phyloP scores from a whole-genome alignment of 768 basidiomycete genomes.

The Cystobasidiopsis lactophilus region DNA sequence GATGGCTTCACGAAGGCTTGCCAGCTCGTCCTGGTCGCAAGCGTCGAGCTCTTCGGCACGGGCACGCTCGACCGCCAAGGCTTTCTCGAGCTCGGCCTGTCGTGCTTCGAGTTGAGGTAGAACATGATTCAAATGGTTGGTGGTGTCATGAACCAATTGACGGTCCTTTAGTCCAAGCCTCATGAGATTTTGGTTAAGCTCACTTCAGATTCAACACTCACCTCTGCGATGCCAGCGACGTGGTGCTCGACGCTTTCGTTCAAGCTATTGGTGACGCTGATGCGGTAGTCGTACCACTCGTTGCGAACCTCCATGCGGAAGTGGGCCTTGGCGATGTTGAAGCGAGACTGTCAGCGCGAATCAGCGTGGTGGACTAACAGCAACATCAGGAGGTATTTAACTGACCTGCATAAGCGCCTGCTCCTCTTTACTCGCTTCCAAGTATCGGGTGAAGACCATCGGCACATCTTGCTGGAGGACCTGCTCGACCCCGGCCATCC shows the following conservation, averaged over 20 bases:
- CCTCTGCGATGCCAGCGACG: conserved; percentile 6
- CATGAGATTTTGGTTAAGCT: not conserved
- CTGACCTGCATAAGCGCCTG: conserved; percentile 14
- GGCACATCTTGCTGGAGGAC: conserved; percentile 9
- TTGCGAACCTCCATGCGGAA: conserved; percentile 9
- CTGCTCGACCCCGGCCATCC: conserved; percentile 2
- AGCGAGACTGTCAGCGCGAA: conserved; percentile 11
- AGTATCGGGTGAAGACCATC: conserved; percentile 14
- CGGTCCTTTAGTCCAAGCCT: not conserved
- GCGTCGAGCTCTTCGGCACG: conserved; percentile 15
- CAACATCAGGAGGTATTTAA: not conserved
- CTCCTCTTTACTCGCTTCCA: conserved; percentile 13
- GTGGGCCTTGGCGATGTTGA: conserved; percentile 16
- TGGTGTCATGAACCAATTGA: conserved; percentile 5
- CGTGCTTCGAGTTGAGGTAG: conserved; percentile 13
- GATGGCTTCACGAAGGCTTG: conserved; percentile 13
- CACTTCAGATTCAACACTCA: not conserved
- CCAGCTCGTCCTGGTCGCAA: conserved; percentile 13
- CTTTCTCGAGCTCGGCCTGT: conserved; percentile 8
- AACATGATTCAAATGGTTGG: not conserved
- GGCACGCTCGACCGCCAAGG: conserved; percentile 12
- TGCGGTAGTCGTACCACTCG: conserved; percentile 17
- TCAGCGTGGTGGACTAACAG: not conserved
- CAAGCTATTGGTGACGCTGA: conserved; percentile 8
- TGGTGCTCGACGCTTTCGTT: conserved; percentile 12